Evolutionary conservation across 75 land plant species (phyloP), one percentile per base, ranked within the genome.

Genomic region (Picea glauca): DNA sequence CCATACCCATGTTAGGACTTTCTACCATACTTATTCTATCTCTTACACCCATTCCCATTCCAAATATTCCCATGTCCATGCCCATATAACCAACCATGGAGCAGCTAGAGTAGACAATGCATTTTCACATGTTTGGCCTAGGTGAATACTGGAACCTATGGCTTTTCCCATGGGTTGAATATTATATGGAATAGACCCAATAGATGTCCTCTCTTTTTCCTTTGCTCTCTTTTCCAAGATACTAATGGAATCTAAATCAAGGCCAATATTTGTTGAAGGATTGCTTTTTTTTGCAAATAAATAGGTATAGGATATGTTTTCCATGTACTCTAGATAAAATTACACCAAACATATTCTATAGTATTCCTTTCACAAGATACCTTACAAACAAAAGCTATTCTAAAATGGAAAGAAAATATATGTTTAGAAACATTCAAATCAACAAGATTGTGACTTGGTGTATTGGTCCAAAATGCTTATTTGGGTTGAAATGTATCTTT

Each of bases 71-170:
- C 26, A 86, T 26, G 21, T 87, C 88, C 87, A 90, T 77, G 7
- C 83, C 83, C 70, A 76, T 73, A 40, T 56, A 20, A 50, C 23
- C 60, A 60, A 75, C 76, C 87, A 86, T 13, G 88, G 83, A 15
- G 87, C 88, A 66, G 88, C 79, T 60, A 90, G 89, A 76, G 94
- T 85, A 58, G 91, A 89, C 1, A 95, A 67, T 12, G 60, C 85
- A 58, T 85, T 74, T 14, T 94, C 91, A 77, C 94, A 96, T 58
- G 92, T 93, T 58, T 89, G 86, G 58, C 99, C 99, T n/a, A 97
- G 80, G 18, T 98, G 95, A 67, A 93, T 84, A 62, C 99, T 98
- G 76, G 94, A 88, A 57, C 98, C 98, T 98, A 97, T 97, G 40
- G 96, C 99, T 79, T 86, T 90, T 33, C 96, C 98, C 98, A 94